A percentile compares a stretch with the other conserved stretches of the same genome.
phyloP scores from a whole-genome alignment of 352 stramenopile species.

The Phytophthora nicotianae region DNA sequence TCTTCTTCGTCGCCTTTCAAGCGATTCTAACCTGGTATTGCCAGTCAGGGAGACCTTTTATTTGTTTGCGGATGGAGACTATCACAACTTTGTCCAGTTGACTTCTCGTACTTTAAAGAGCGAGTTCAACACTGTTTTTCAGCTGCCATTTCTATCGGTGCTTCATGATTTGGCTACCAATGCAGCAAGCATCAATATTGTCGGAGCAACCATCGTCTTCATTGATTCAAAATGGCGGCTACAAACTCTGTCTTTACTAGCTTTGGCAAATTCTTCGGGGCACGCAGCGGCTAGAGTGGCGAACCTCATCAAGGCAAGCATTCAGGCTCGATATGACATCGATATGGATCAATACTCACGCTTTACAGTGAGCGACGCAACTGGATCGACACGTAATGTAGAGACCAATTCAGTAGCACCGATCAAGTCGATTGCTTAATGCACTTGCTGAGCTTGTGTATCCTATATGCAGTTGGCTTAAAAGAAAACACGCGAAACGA shows the following conservation, averaged over 20 bases:
- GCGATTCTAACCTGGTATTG: not conserved
- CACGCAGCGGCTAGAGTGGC: not conserved
- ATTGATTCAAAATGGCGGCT: not conserved
- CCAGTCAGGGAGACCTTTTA: not conserved
- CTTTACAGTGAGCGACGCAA: slow-evolving; percentile 4
- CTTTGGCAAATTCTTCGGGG: not conserved
- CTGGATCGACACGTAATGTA: slow-evolving; percentile 1
- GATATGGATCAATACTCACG: not conserved
- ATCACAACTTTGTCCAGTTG: not conserved
- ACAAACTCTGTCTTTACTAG: not conserved
- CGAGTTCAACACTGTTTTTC: not conserved
- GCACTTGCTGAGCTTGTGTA: slow-evolving; percentile 10
- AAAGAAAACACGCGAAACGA: slow-evolving; percentile 10
- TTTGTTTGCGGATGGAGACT: not conserved
- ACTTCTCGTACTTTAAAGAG: not conserved
- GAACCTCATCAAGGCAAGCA: not conserved
- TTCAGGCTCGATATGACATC: not conserved
- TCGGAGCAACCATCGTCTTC: not conserved
- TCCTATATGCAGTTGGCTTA: slow-evolving; percentile 4
- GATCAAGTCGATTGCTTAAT: slow-evolving; percentile 17
- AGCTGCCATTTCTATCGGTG: not conserved
- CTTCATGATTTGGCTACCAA: not conserved
- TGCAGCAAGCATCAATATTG: not conserved
- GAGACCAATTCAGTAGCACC: slow-evolving; percentile 5
- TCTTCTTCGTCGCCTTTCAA: not conserved